Percentiles rank a stretch among this genome's conserved stretches.
Conservation (phyloP, 2,329 filamentous ascomycete genomes). For the Lecanosticta acicola region DNA sequence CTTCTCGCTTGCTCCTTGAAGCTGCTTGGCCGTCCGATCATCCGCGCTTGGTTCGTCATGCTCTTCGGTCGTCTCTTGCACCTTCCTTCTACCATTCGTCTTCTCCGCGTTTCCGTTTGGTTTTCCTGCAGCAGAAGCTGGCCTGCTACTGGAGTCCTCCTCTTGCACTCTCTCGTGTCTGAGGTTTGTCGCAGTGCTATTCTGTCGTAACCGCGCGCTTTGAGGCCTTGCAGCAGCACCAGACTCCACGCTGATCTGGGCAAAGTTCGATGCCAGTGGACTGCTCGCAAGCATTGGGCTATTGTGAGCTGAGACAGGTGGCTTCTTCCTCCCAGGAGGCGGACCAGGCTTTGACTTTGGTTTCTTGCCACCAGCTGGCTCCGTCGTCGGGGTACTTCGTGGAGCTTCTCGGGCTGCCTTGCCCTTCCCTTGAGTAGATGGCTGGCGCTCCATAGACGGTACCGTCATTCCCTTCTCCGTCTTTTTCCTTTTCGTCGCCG, state of each 20-base stretch:
- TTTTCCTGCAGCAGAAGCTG: slow-evolving; percentile 23
- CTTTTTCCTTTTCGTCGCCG: slow-evolving; percentile 72
- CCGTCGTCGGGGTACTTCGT: slow-evolving; percentile 61
- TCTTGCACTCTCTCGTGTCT: slow-evolving; percentile 28
- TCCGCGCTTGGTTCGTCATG: slow-evolving; percentile 17
- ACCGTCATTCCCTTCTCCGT: slow-evolving; percentile 61
- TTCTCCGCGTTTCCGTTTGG: slow-evolving; percentile 23
- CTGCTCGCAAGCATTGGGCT: slow-evolving; percentile 43
- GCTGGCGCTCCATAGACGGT: slow-evolving; percentile 59
- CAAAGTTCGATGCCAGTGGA: slow-evolving; percentile 43
- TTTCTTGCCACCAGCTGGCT: slow-evolving; percentile 63
- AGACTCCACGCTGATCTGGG: slow-evolving; percentile 66
- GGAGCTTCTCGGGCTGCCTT: slow-evolving; percentile 52
- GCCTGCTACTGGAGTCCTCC: slow-evolving; percentile 36
- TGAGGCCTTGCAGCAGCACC: slow-evolving; percentile 61
- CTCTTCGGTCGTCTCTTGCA: slow-evolving; percentile 19
- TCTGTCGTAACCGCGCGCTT: slow-evolving; percentile 69
- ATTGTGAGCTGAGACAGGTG: slow-evolving; percentile 36
- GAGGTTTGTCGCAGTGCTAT: slow-evolving; percentile 53
- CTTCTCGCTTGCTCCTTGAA: slow-evolving; percentile 29
- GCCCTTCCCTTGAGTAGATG: slow-evolving; percentile 44
- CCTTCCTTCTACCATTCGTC: slow-evolving; percentile 20
- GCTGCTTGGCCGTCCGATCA: slow-evolving; percentile 12
- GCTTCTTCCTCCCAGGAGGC: slow-evolving; percentile 74
- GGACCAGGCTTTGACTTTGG: slow-evolving; percentile 61